These are phyloP conservation scores for Leishmania gerbilli DNA, from an alignment of 208 protist species.

Conservation along the genomic window DNA sequence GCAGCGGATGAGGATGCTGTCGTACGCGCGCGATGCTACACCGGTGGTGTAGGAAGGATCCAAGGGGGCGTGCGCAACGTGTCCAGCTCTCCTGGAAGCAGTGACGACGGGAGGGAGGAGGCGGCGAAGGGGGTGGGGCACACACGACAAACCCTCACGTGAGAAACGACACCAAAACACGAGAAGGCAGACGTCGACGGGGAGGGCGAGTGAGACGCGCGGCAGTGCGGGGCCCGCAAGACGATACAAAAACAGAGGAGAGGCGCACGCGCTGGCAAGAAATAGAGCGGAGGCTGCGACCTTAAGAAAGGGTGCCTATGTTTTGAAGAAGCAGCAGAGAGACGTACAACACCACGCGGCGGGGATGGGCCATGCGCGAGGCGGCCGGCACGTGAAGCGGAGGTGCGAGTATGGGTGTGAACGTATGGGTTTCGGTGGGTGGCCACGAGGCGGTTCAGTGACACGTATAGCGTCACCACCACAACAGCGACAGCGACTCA, in stretches of 20 bases:
- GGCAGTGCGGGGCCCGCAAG: too few relatives aligned
- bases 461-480: background rate
- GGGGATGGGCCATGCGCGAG: background rate
- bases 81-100: background rate
- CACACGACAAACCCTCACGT: background rate
- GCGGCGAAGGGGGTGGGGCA: background rate
- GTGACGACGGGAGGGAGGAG: background rate
- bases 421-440: background rate
- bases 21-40: background rate
- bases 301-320: too few relatives aligned
- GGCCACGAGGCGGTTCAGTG: background rate
- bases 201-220: too few relatives aligned
- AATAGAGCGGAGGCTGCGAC: background rate
- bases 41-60: background rate
- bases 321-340: too few relatives aligned
- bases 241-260: too few relatives aligned
- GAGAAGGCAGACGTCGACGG: background rate
- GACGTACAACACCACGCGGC: background rate
- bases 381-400: background rate
- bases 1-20: background rate
- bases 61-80: background rate
- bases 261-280: background rate
- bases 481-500: background rate
- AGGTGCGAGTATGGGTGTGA: background rate
- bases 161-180: background rate